Evolutionary conservation across 768 basidiomycete genomes (phyloP).

Genomic region (Punctularia strigosozonata): DNA sequence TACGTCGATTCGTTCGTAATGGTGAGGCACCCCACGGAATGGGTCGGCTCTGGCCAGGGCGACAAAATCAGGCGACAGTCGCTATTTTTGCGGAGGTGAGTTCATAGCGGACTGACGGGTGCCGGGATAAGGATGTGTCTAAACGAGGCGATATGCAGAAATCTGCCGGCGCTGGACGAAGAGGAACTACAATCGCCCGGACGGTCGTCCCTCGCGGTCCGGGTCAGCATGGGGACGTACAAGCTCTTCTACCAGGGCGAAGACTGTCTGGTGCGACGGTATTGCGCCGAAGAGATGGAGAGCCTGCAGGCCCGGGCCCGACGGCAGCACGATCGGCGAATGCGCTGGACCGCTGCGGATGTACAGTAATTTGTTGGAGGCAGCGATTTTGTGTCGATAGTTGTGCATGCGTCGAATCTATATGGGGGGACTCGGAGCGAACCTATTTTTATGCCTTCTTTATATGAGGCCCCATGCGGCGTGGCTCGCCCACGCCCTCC

Average conservation of each 20-base stretch:
- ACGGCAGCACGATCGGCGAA: constrained; percentile 44
- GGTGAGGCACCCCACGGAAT: constrained; percentile 61
- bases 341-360: constrained; percentile 26
- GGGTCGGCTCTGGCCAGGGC: constrained; percentile 34
- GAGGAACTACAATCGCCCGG: constrained; percentile 12
- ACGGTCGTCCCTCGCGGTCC: constrained; percentile 36
- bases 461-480: constrained; percentile 1
- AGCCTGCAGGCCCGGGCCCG: constrained; percentile 26
- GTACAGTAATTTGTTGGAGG: constrained; percentile 8
- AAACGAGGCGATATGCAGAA: constrained; percentile 37
- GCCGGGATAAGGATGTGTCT: constrained; percentile 9
- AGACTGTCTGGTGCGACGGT: constrained; percentile 34
- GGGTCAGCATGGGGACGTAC: constrained; percentile 49
- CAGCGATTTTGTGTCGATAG: constrained; percentile 8
- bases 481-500: constrained; percentile 10
- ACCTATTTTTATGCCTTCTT: constrained; percentile 2
- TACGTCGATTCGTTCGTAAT: constrained; percentile 68
- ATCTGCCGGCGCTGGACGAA: constrained; percentile 25
- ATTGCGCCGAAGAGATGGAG: constrained; percentile 22
- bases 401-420: constrained; percentile 9
- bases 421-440: constrained; percentile 9
- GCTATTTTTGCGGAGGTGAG: constrained; percentile 53
- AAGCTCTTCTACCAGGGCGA: constrained; percentile 64
- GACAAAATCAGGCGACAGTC: constrained; percentile 19
- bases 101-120: constrained; percentile 5